Conservation (phyloP, 176 grass and related monocot genomes). For the Carex littledalei region DNA sequence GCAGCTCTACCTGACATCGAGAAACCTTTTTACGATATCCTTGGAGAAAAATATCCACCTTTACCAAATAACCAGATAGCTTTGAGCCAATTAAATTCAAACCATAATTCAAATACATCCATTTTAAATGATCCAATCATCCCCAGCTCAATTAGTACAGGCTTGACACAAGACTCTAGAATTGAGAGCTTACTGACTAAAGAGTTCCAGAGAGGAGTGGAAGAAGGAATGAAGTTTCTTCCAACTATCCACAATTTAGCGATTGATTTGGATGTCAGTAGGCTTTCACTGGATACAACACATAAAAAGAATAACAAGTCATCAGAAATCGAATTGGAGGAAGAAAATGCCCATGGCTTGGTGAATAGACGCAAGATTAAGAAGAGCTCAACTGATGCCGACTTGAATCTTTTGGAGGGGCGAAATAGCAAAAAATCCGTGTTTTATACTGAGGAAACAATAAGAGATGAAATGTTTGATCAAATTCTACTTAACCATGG, state of each 20-base stretch:
- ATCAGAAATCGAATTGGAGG: neutral
- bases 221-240: constrained; percentile 35
- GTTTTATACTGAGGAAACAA: constrained; percentile 20
- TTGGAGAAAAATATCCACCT: constrained; percentile 22
- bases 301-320: neutral
- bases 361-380: constrained; percentile 12
- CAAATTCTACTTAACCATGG: constrained; percentile 30
- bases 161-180: neutral
- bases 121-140: neutral
- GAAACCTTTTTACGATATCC: constrained; percentile 36
- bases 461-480: constrained; percentile 37
- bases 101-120: neutral
- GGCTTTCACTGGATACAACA: neutral
- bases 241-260: constrained; percentile 35
- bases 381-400: constrained; percentile 2
- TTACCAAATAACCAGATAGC: neutral
- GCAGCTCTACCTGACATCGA: constrained; percentile 22
- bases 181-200: constrained; percentile 10
- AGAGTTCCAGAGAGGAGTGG: constrained; percentile 32
- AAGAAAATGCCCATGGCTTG: neutral
- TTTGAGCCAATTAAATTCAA: neutral
- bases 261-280: constrained; percentile 19
- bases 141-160: neutral
- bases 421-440: constrained; percentile 26
- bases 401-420: constrained; percentile 27